Percentiles rank a stretch among this genome's conserved stretches.
phyloP scores from a whole-genome alignment of 192 early-diverging fungal species.

The Entomortierella parvispora region DNA sequence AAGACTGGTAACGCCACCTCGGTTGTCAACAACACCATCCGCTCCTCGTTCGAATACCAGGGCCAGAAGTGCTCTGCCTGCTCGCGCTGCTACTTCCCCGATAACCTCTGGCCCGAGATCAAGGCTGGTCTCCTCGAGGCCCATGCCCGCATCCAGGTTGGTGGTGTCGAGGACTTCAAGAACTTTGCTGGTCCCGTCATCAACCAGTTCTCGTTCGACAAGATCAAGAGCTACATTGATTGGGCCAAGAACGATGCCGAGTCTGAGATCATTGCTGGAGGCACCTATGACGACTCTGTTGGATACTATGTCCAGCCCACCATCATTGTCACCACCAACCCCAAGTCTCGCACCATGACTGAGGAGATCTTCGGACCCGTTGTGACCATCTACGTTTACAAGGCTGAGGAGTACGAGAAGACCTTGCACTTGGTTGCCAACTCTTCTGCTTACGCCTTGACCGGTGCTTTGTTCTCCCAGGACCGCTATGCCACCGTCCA shows the following conservation, averaged over 20 bases:
- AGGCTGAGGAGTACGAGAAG: constrained; percentile 79
- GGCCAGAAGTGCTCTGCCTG: constrained; percentile 99
- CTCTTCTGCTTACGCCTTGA: constrained; percentile 90
- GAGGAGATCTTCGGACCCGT: constrained; percentile 99
- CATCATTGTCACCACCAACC: constrained; percentile 87
- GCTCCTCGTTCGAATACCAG: constrained; percentile 95
- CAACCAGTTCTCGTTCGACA: constrained; percentile 91
- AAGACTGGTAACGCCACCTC: constrained; percentile 76
- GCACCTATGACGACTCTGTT: constrained; percentile 83
- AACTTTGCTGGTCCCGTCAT: constrained; percentile 94
- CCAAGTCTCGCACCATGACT: constrained; percentile 84
- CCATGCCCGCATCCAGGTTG: constrained; percentile 83
- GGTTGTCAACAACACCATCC: constrained; percentile 90
- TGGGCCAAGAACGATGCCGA: constrained; percentile 73
- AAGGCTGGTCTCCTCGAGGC: constrained; percentile 69
- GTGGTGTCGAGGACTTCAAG: constrained; percentile 84
- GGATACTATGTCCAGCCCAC: constrained; percentile 96
- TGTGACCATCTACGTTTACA: constrained; percentile 86
- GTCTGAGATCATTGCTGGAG: constrained; percentile 91
- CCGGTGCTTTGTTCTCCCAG: constrained; percentile 90
- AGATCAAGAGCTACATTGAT: constrained; percentile 92
- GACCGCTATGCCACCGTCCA: constrained; percentile 82
- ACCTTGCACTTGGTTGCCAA: constrained; percentile 79
- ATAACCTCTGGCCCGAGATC: constrained; percentile 83
- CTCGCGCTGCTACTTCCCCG: constrained; percentile 91